Base-by-base conservation (phyloP, 306 rosid genomes). In the Cicer yamashitae region DNA sequence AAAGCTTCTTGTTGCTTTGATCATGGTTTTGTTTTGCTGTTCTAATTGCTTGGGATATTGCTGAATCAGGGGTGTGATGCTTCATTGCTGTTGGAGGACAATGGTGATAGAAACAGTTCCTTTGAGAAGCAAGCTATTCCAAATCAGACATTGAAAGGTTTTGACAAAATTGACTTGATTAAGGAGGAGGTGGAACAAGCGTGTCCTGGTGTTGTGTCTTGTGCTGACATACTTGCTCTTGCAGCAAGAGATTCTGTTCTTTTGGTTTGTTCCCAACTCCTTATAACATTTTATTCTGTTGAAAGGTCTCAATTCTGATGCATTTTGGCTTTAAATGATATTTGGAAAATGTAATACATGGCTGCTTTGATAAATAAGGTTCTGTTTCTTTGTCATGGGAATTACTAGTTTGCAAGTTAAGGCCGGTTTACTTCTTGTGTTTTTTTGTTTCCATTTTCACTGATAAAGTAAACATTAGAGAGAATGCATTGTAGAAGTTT, bases 51-150 rank as follows among this genome's bases (percentile, higher is more conserved):
- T 37, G 52, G 11, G 15, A 4, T 71, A 7, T 68, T 69, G 38
- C 34, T 73, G 71, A 71, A 46, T 74, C 73, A 87, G 91, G 91
- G 87, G 0, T 87, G 87, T 74, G 91, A 87, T 74, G 91, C 91
- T 53, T 87, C 91, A n/a, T 41, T 84, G 70, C 75, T 87, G 57
- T 77, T 84, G 85, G 96, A 94, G 78, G 89, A 82, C 66, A 17
- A 77, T 52, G 85, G 84, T 41, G 71, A 81, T 34, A 25, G 12
- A 41, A 88, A 77, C 81, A 63, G 44, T 45, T 74, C 96, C 0
- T 62, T 62, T 67, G 97, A 93, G 86, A 93, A 78, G 86, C 85
- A 85, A 67, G 97, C 98, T n/a, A 46, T 83, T n/a, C 98, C 98
- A 2, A 93, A 93, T 73, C 85, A 79, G 71, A 79, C 78, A 15